Evolutionary conservation across 176 grass and related monocot species (phyloP).

Genomic region (Cenchrus purpureus): DNA sequence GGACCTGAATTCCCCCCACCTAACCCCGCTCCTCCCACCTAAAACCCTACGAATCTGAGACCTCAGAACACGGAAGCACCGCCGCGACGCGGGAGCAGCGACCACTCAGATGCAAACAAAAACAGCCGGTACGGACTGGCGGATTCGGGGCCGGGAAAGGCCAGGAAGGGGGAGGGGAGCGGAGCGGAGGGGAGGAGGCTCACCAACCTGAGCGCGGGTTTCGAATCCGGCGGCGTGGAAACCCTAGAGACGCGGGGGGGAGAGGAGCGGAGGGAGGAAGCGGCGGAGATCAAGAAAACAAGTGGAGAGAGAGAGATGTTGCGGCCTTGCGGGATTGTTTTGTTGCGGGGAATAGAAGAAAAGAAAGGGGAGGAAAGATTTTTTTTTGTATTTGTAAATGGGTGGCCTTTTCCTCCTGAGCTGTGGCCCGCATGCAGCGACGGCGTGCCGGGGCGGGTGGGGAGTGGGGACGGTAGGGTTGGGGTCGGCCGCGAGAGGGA

Average conservation of each 20-base stretch:
- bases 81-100: too few species aligned
- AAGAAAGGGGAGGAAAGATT: background rate
- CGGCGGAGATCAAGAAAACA: slow-evolving; percentile 32
- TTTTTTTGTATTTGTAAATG: background rate
- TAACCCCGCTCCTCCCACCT: background rate
- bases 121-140: background rate
- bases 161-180: background rate
- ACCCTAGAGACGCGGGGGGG: slow-evolving; percentile 23
- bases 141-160: background rate
- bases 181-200: too few species aligned
- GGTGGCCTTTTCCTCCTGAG: background rate
- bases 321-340: background rate
- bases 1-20: background rate
- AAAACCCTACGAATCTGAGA: slow-evolving; percentile 35
- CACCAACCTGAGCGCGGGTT: background rate
- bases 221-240: slow-evolving; percentile 32
- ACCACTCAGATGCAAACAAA: background rate
- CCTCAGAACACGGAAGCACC: background rate
- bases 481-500: background rate
- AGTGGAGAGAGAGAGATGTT: slow-evolving; percentile 1
- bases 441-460: background rate
- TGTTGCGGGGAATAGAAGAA: slow-evolving; percentile 6
- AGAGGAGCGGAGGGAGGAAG: background rate
- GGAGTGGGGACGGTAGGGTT: background rate
- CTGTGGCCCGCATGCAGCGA: slow-evolving; percentile 18